Evolutionary conservation across 2,329 filamentous ascomycete genomes (phyloP), one percentile per base, ranked within the genome.

Genomic region (Fusarium sp.): DNA sequence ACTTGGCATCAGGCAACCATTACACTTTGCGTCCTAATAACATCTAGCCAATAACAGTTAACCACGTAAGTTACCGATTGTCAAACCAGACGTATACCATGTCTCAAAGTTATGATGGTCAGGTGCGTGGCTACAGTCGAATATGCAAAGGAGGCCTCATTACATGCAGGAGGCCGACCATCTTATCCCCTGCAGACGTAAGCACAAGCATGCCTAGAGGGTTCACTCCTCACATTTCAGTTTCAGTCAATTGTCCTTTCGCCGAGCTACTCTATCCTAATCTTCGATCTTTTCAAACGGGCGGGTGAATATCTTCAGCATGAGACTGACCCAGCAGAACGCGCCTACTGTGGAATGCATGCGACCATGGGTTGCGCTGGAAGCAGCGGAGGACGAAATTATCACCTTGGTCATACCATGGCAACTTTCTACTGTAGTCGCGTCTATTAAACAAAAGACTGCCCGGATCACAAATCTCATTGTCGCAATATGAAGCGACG

Each of bases 291-390:
- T 18, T 21, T 25, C 21, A 9, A 9, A 6, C 13, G 4, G 20
- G 25, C 10, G 27, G 7, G 25, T 6, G 5, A n/a, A 32, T 14
- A 20, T 12, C n/a, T 30, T 37, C 8, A 37, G 10, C 1, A 58
- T 54, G 55, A 54, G 8, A 1, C 21, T 8, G 13, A 54, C 7
- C 37, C 18, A 5, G 28, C 28, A 27, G 11, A 18, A 34, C 43
- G 48, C 28, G 37, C 48, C 21, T 37, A 34, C n/a, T 55, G 37
- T 32, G n/a, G 37, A 20, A 58, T 18, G 3, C 11, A 23, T n/a
- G 55, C 48, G 10, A 55, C 21, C 3, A 43, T 54, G 47, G 13
- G 47, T 21, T 58, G 47, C 34, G 37, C 27, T 28, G 47, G 27
- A 34, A 34, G 37, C 14, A 16, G 5, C 1, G 37, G 28, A 27